These are phyloP conservation scores for Trichophyton schoenleinii DNA, from an alignment of 2,329 filamentous ascomycete genomes.

Conservation along the genomic window DNA sequence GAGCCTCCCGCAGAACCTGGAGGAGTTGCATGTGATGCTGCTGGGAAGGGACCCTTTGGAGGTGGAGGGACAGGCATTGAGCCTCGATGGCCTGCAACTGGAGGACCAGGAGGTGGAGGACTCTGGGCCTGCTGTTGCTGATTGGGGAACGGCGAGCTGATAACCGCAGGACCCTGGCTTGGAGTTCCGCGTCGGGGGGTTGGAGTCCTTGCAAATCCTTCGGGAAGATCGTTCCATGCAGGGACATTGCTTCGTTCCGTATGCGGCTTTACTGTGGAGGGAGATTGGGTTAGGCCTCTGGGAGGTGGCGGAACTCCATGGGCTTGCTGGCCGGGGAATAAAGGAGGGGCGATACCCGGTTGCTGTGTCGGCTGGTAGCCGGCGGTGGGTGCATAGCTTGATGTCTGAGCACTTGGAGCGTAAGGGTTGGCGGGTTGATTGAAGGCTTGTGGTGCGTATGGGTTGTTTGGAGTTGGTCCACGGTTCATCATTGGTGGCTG, in stretches of 20 bases:
- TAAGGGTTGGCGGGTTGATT: conserved; percentile 21
- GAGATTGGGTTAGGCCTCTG: conserved; percentile 55
- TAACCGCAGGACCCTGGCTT: conserved; percentile 45
- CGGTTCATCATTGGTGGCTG: conserved; percentile 11
- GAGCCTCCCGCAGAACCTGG: conserved; percentile 49
- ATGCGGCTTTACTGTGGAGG: conserved; percentile 48
- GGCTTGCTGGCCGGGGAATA: conserved; percentile 25
- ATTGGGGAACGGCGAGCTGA: conserved; percentile 63
- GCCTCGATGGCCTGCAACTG: conserved; percentile 39
- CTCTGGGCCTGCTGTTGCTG: conserved; percentile 38
- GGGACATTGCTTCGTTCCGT: conserved; percentile 55
- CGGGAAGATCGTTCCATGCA: conserved; percentile 90
- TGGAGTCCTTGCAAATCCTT: conserved; percentile 62
- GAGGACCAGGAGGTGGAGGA: conserved; percentile 36
- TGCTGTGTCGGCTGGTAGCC: conserved; percentile 45
- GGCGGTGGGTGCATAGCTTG: conserved; percentile 30
- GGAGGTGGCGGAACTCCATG: conserved; percentile 45
- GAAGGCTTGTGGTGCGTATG: conserved; percentile 16
- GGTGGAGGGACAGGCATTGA: conserved; percentile 11
- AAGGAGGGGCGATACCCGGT: conserved; percentile 19
- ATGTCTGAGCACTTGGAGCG: conserved; percentile 20
- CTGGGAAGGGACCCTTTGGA: conserved; percentile 9
- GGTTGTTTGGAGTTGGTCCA: conserved; percentile 22
- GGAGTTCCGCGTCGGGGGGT: conserved; percentile 63
- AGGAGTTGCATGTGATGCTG: conserved; percentile 58